Percentiles rank a stretch among this genome's conserved stretches.
These are phyloP conservation scores for Corchorus capsularis DNA, from an alignment of 345 rosid species.

Conservation along the genomic window DNA sequence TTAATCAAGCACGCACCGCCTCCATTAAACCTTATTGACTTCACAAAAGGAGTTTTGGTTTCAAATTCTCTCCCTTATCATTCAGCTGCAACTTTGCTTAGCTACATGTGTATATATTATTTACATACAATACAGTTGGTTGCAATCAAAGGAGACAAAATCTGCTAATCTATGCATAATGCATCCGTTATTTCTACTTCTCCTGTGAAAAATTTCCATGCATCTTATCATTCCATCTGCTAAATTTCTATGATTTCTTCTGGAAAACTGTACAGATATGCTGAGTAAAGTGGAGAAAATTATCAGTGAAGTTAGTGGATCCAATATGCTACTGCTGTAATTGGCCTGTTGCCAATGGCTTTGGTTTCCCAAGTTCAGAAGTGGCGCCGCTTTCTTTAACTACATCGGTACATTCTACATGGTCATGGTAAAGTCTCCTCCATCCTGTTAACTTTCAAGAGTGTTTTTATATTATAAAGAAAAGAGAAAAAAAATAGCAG, in stretches of 20 bases:
- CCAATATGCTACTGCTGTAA: conserved; percentile 34
- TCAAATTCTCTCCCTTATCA: neutral
- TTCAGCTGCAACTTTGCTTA: neutral
- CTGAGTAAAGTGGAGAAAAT: conserved; percentile 66
- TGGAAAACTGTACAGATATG: conserved; percentile 60
- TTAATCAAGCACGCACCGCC: neutral
- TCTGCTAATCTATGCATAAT: neutral
- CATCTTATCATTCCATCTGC: conserved; percentile 8
- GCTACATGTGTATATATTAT: neutral
- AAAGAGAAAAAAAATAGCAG: neutral
- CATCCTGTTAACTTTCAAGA: neutral
- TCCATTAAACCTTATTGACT: conserved; percentile 7
- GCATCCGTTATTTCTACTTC: neutral
- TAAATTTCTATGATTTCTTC: conserved; percentile 9
- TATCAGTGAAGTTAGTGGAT: conserved; percentile 62
- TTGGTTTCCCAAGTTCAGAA: neutral
- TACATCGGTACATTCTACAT: neutral
- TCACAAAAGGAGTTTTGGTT: neutral
- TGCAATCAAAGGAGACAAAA: neutral
- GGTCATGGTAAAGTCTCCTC: neutral
- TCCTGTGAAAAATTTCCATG: neutral
- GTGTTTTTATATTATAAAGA: neutral
- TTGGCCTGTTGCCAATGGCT: conserved; percentile 11
- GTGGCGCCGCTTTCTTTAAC: neutral
- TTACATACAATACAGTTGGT: neutral